Evolutionary conservation across 495 filamentous ascomycete genomes (phyloP).

Genomic region (Aspergillus steynii): DNA sequence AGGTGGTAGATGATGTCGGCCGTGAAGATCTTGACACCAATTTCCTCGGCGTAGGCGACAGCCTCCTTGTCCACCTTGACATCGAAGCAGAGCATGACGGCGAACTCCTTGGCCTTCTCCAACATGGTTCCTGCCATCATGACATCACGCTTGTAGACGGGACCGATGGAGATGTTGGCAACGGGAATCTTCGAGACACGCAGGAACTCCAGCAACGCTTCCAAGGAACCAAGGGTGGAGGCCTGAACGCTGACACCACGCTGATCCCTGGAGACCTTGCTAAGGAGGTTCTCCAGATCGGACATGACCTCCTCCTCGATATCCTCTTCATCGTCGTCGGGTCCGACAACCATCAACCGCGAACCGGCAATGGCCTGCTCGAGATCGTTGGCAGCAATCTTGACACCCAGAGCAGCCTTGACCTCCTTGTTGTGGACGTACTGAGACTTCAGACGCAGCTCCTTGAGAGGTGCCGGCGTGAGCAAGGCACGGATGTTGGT

Average conservation of each 20-base stretch:
- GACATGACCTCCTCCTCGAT: constrained; percentile 95
- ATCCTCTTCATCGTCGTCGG: constrained; percentile 95
- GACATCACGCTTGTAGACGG: constrained; percentile 97
- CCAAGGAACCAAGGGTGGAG: constrained; percentile 94
- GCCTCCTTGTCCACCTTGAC: constrained; percentile 99
- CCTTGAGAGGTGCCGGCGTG: constrained; percentile 91
- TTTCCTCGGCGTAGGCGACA: constrained; percentile 82
- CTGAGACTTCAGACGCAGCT: constrained; percentile 87
- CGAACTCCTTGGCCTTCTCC: constrained; percentile 92
- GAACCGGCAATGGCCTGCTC: constrained; percentile 98
- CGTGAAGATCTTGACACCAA: constrained; percentile 97
- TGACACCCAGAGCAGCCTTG: constrained; percentile 97
- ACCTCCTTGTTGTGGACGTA: constrained; percentile 99
- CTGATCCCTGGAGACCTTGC: constrained; percentile 83
- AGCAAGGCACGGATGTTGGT: constrained; percentile 97
- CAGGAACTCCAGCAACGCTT: constrained; percentile 95
- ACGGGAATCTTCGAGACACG: constrained; percentile 94
- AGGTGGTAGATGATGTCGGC: constrained; percentile 99
- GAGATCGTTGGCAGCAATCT: constrained; percentile 95
- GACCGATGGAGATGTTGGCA: constrained; percentile 94
- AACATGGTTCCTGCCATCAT: constrained; percentile 96
- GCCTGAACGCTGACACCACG: constrained; percentile 97
- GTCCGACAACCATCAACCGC: constrained; percentile 86
- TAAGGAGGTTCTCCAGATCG: constrained; percentile 88
- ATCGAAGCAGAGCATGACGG: constrained; percentile 99